These are phyloP conservation scores for Taphrina wiesneri DNA, from an alignment of 1,139 yeast species.

Conservation along the genomic window DNA sequence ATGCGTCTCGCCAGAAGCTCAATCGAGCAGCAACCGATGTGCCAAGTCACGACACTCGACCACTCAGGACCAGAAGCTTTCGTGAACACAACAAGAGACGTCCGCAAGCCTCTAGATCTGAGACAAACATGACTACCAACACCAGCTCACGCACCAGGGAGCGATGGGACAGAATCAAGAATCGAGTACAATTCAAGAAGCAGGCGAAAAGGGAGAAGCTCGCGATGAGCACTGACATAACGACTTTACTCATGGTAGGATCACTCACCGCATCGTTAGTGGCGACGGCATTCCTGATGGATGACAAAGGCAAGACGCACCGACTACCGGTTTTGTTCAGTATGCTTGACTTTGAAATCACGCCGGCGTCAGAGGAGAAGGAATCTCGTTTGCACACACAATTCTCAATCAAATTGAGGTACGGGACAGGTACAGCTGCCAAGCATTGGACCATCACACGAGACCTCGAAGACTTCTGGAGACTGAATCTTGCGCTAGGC, in stretches of 20 bases:
- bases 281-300: constrained; percentile 24
- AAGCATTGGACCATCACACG: constrained; percentile 79
- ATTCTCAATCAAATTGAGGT: constrained; percentile 66
- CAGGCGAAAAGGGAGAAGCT: constrained; percentile 4
- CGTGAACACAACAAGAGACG: not conserved
- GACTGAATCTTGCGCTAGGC: constrained; percentile 43
- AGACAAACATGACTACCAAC: not conserved
- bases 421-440: constrained; percentile 81
- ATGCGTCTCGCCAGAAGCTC: not conserved
- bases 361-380: constrained; percentile 52
- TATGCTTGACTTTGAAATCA: constrained; percentile 65
- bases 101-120: not conserved
- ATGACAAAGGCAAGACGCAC: constrained; percentile 43
- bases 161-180: constrained; percentile 30
- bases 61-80: not conserved
- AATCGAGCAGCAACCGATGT: not conserved
- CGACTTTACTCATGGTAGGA: constrained; percentile 18
- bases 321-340: constrained; percentile 81
- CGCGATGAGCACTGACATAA: constrained; percentile 24
- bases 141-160: constrained; percentile 11
- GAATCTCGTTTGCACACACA: constrained; percentile 55
- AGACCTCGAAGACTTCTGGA: constrained; percentile 64
- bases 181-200: constrained; percentile 16
- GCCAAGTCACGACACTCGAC: not conserved
- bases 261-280: constrained; percentile 18